phyloP scores from a whole-genome alignment of 768 basidiomycete species.

The Pisolithus marmoratus region DNA sequence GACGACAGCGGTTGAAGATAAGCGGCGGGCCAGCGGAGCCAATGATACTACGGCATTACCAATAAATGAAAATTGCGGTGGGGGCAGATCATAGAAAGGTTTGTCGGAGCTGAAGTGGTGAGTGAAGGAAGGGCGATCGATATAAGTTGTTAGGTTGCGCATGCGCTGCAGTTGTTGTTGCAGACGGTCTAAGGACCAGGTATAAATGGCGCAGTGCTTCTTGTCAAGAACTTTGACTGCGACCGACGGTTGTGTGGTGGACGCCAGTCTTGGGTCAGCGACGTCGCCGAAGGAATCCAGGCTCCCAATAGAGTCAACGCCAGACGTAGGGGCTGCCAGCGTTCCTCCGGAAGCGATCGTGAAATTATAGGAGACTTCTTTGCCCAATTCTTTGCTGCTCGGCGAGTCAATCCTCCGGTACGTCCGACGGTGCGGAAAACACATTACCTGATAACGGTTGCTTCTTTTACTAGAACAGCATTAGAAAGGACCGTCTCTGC shows the following conservation, averaged over 20 bases:
- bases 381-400: conserved; percentile 75
- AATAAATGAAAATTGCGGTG: conserved; percentile 88
- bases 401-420: conserved; percentile 5
- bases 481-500: conserved; percentile 81
- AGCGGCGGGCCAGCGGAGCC: conserved; percentile 68
- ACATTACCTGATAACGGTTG: conserved; percentile 81
- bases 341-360: conserved; percentile 81
- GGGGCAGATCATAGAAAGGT: conserved; percentile 85
- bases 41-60: conserved; percentile 83
- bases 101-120: conserved; percentile 92
- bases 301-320: conserved; percentile 80
- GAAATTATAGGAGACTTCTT: conserved; percentile 90
- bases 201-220: conserved; percentile 78
- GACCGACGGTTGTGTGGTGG: conserved; percentile 73
- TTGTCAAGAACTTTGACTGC: conserved; percentile 90
- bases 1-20: conserved; percentile 68
- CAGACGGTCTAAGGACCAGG: conserved; percentile 88
- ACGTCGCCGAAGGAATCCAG: conserved; percentile 92
- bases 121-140: conserved; percentile 88
- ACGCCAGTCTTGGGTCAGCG: conserved; percentile 72
- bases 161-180: conserved; percentile 87
- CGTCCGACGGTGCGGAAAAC: background rate
- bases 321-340: conserved; percentile 72
- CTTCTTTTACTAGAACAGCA: conserved; percentile 88
- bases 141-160: conserved; percentile 87